phyloP scores from a whole-genome alignment of 2,329 filamentous ascomycete species.

The Alternaria arbusti region DNA sequence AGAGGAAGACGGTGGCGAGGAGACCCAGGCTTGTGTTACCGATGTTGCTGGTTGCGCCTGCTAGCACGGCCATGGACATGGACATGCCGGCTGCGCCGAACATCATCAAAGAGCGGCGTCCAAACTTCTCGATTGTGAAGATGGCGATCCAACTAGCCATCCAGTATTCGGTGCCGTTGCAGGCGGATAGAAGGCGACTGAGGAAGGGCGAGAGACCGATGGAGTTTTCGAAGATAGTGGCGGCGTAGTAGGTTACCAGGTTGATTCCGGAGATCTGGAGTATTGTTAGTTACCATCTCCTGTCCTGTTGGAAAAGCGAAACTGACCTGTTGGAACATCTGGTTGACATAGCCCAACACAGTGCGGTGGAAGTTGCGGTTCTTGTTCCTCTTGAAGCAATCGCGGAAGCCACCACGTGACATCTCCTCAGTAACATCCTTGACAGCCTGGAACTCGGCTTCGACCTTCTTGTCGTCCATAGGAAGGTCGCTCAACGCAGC shows the following conservation, averaged over 20 bases:
- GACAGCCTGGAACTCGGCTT: conserved; percentile 44
- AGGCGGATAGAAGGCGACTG: conserved; percentile 48
- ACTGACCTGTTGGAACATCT: conserved; percentile 55
- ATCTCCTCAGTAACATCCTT: conserved; percentile 49
- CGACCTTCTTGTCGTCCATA: conserved; percentile 47
- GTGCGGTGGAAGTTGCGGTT: conserved; percentile 55
- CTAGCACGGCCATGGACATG: conserved; percentile 44
- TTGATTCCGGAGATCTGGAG: conserved; percentile 51
- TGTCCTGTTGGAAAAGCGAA: not conserved
- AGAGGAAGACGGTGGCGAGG: conserved; percentile 76
- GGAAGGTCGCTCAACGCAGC: conserved; percentile 48
- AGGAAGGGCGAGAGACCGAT: conserved; percentile 47
- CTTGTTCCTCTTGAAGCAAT: conserved; percentile 64
- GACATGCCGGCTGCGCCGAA: conserved; percentile 48
- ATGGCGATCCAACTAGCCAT: conserved; percentile 52
- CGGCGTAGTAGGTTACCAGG: conserved; percentile 53
- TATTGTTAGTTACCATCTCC: not conserved
- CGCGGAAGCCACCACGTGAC: conserved; percentile 58
- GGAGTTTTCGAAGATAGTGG: conserved; percentile 51
- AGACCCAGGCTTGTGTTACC: conserved; percentile 41
- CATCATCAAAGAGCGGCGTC: conserved; percentile 47
- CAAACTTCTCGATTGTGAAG: conserved; percentile 50
- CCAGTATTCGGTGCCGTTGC: conserved; percentile 52
- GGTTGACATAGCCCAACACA: conserved; percentile 52
- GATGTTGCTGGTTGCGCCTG: conserved; percentile 39